These are phyloP conservation scores for Rhodotorula mucilaginosa DNA, from an alignment of 1,284 basidiomycete genomes.

Conservation along the genomic window DNA sequence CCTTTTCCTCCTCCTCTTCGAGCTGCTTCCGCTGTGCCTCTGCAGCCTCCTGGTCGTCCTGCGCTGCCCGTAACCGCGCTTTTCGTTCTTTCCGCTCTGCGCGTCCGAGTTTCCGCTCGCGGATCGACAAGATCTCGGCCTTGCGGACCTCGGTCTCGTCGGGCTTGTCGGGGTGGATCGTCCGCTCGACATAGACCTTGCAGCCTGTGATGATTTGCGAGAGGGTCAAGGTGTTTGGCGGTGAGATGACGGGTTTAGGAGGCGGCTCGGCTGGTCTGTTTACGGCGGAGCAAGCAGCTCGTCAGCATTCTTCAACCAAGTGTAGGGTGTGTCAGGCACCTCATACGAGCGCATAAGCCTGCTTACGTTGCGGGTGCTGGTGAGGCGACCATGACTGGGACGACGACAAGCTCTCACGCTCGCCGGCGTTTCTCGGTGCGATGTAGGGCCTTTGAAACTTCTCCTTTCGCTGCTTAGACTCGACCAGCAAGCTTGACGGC, in stretches of 20 bases:
- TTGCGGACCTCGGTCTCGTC: conserved; percentile 73
- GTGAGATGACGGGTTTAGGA: conserved; percentile 42
- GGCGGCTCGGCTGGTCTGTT: conserved; percentile 13
- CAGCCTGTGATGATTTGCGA: conserved; percentile 71
- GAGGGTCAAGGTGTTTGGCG: conserved; percentile 43
- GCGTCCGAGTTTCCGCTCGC: conserved; percentile 65
- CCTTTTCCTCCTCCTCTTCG: conserved; percentile 31
- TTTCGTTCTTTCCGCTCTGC: conserved; percentile 58
- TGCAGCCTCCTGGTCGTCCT: conserved; percentile 10
- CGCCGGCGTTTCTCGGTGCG: not conserved
- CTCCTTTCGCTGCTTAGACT: no score
- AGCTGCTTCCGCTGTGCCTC: conserved; percentile 2
- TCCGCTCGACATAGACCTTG: conserved; percentile 84
- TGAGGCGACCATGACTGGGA: conserved; percentile 3
- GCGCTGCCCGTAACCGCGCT: conserved; percentile 46
- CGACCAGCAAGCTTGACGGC: no score
- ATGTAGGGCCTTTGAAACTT: not conserved
- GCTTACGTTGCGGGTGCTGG: conserved; percentile 2
- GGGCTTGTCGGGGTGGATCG: conserved; percentile 56
- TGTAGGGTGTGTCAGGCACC: no score
- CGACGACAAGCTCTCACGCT: not conserved
- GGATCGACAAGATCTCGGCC: conserved; percentile 88
- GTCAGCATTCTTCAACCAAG: not conserved
- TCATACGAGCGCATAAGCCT: not conserved
- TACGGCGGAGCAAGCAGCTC: no score